Conservation (phyloP, 73 alveolate genomes). For the Paramecium biaurelia region DNA sequence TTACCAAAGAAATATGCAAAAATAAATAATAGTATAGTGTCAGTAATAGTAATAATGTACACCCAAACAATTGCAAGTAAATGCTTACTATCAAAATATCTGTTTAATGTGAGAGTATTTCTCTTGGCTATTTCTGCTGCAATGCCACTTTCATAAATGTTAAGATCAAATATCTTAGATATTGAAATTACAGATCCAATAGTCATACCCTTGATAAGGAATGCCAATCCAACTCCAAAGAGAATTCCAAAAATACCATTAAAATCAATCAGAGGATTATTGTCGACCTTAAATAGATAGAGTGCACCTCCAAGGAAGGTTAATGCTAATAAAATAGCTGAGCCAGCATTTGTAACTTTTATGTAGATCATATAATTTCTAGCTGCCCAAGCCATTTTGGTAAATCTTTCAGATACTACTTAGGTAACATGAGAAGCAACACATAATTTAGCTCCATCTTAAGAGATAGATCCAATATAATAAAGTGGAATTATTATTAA, state of each 20-base stretch:
- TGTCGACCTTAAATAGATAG: not conserved
- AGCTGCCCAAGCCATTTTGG: slow-evolving; percentile 41
- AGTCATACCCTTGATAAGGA: slow-evolving; percentile 34
- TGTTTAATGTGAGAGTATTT: not conserved
- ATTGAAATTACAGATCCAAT: slow-evolving; percentile 11
- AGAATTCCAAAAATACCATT: slow-evolving; percentile 41
- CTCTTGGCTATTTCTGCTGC: slow-evolving; percentile 41
- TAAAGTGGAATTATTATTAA: not conserved
- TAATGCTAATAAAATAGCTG: slow-evolving; percentile 20
- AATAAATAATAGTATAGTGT: not conserved
- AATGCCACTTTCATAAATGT: slow-evolving; percentile 25
- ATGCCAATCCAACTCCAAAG: slow-evolving; percentile 16
- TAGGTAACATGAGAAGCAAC: slow-evolving; percentile 8
- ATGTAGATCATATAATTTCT: slow-evolving; percentile 38
- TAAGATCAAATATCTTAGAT: not conserved
- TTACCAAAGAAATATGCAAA: slow-evolving; percentile 49
- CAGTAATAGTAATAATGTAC: not conserved
- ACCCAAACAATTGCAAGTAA: not conserved
- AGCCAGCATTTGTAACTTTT: slow-evolving; percentile 9
- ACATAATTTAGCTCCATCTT: slow-evolving; percentile 34
- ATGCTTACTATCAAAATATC: not conserved
- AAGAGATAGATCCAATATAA: not conserved
- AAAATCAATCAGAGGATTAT: slow-evolving; percentile 8
- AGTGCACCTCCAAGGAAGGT: slow-evolving; percentile 11
- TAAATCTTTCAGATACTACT: slow-evolving; percentile 24